Evolutionary conservation across 495 filamentous ascomycete genomes (phyloP).

Genomic region (Penicillium paxilli): DNA sequence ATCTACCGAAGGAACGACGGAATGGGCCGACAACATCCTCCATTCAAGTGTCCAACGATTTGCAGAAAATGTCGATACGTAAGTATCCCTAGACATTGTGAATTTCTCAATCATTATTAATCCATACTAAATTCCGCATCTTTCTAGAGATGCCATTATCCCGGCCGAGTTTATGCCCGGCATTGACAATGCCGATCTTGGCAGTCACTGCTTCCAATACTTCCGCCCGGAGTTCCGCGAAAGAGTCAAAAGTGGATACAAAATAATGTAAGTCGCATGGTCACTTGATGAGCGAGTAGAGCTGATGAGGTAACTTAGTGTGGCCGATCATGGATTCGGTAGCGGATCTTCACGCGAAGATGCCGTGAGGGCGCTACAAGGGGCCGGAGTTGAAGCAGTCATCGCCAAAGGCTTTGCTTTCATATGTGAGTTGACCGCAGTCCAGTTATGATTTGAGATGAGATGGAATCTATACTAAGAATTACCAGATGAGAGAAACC

Average conservation of each 20-base stretch:
- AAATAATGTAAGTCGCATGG: not conserved
- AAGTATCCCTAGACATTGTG: too few relatives aligned
- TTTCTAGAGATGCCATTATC: slow-evolving; percentile 5
- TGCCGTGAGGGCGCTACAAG: slow-evolving; percentile 3
- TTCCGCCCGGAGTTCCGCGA: slow-evolving; percentile 1
- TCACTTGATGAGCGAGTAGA: too few relatives aligned
- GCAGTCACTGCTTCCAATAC: slow-evolving; percentile 9
- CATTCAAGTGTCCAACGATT: too few relatives aligned
- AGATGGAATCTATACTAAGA: not conserved
- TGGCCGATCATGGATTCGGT: slow-evolving; percentile 1
- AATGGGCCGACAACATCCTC: too few relatives aligned
- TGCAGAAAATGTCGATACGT: too few relatives aligned
- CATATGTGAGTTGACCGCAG: not conserved
- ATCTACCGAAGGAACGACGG: too few relatives aligned
- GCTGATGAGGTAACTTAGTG: not conserved
- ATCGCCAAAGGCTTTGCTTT: slow-evolving; percentile 1
- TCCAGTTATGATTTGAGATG: too few relatives aligned
- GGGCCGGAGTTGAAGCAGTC: slow-evolving; percentile 3
- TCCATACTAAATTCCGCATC: not conserved
- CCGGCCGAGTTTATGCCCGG: slow-evolving; percentile 9
- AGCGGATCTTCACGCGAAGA: slow-evolving; percentile 3
- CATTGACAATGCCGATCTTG: slow-evolving; percentile 5
- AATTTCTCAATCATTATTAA: not conserved
- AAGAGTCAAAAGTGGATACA: not conserved
- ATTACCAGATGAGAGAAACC: slow-evolving; percentile 1